Percentiles rank a stretch among this genome's conserved stretches.
Conservation (phyloP, 2,329 filamentous ascomycete genomes). For the Fonsecaea erecta region DNA sequence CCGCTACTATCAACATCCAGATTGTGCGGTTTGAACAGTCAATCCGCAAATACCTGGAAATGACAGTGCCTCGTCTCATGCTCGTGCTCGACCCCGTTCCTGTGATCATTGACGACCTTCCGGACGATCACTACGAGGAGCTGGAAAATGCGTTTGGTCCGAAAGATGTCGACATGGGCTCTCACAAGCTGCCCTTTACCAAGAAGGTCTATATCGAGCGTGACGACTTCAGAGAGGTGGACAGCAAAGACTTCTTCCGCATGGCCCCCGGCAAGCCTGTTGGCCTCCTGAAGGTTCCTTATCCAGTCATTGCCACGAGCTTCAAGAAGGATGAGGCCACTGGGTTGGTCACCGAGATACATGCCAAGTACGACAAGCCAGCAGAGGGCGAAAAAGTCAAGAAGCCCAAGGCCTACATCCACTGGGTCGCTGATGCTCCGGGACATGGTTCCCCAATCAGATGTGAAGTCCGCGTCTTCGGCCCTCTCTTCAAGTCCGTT, state of each 20-base stretch:
- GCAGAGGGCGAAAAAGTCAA: constrained; percentile 65
- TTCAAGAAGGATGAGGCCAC: constrained; percentile 69
- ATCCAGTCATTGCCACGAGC: constrained; percentile 69
- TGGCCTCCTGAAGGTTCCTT: constrained; percentile 72
- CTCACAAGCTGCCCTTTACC: constrained; percentile 68
- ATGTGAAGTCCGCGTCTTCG: constrained; percentile 78
- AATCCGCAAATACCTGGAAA: constrained; percentile 83
- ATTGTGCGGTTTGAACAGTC: constrained; percentile 82
- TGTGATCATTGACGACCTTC: constrained; percentile 78
- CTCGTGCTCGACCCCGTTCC: constrained; percentile 84
- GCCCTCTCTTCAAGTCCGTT: constrained; percentile 82
- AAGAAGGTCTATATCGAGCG: constrained; percentile 84
- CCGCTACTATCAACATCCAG: constrained; percentile 77
- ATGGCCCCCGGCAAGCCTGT: constrained; percentile 75
- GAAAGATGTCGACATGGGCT: constrained; percentile 67
- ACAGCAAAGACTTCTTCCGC: constrained; percentile 76
- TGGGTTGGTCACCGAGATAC: constrained; percentile 69
- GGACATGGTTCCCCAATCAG: constrained; percentile 63
- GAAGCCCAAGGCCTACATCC: constrained; percentile 79
- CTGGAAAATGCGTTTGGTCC: constrained; percentile 78
- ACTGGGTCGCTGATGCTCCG: constrained; percentile 80
- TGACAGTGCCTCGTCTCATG: constrained; percentile 85
- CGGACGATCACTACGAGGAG: constrained; percentile 68
- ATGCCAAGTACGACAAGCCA: constrained; percentile 69
- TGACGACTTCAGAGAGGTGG: constrained; percentile 74